These are phyloP conservation scores for Guyanaporus albipodus DNA, from an alignment of 768 basidiomycete genomes.

Conservation along the genomic window DNA sequence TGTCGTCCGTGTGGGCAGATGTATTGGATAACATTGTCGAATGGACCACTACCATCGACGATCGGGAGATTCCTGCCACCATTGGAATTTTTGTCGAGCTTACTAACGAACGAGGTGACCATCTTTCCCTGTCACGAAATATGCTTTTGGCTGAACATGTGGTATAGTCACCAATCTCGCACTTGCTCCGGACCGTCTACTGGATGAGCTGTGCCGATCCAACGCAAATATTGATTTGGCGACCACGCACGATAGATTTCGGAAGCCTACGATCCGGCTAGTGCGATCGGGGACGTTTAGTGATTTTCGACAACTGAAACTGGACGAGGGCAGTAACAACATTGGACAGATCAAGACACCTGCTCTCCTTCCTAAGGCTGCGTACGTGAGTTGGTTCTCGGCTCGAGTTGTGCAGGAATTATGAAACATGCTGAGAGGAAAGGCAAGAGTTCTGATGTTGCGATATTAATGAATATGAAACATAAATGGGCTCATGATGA, in stretches of 20 bases:
- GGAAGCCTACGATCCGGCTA: slow-evolving; percentile 21
- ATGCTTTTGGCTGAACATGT: not conserved
- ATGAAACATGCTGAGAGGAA: slow-evolving; percentile 2
- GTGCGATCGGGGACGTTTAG: slow-evolving; percentile 18
- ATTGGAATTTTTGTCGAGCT: slow-evolving; percentile 15
- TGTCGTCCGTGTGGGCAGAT: not conserved
- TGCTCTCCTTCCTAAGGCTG: not conserved
- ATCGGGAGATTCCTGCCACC: not conserved
- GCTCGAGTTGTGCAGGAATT: slow-evolving; percentile 11
- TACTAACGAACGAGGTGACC: not conserved
- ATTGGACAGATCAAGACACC: slow-evolving; percentile 21
- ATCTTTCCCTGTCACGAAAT: not conserved
- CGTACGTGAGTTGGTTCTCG: slow-evolving; percentile 10
- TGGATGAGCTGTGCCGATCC: slow-evolving; percentile 3
- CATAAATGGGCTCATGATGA: too few relatives aligned
- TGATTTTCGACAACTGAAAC: slow-evolving; percentile 15
- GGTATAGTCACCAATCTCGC: not conserved
- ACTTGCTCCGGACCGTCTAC: not conserved
- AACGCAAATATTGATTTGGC: not conserved
- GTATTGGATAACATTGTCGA: not conserved
- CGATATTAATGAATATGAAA: too few relatives aligned
- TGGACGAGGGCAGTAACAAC: slow-evolving; percentile 2
- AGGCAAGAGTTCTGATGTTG: too few relatives aligned
- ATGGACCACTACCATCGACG: slow-evolving; percentile 9
- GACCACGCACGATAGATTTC: not conserved